A percentile compares a stretch with the other conserved stretches of the same genome.
These are phyloP conservation scores for Lachnellula suecica DNA, from an alignment of 2,329 filamentous ascomycete genomes.

Conservation along the genomic window DNA sequence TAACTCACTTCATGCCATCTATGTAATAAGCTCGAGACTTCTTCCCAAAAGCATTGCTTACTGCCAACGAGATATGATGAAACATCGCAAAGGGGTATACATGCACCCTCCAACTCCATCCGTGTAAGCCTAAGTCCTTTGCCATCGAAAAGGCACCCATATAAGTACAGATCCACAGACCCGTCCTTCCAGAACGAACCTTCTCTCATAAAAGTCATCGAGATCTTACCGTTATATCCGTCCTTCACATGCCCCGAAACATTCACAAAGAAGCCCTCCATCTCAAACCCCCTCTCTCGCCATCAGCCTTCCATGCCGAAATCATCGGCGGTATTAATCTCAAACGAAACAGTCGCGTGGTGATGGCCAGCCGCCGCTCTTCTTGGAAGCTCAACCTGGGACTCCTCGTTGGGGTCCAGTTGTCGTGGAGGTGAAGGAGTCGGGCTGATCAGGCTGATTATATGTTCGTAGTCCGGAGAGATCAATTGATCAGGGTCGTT, in stretches of 20 bases:
- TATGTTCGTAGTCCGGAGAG: neutral
- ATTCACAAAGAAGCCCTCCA: neutral
- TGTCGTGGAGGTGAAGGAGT: neutral
- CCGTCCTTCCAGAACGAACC: neutral
- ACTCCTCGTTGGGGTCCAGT: neutral
- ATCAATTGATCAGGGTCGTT: neutral
- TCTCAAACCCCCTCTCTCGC: neutral
- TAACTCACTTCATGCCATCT: too few relatives aligned
- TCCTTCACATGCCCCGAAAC: neutral
- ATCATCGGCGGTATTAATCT: neutral
- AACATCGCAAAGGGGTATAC: neutral
- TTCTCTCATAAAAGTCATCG: neutral
- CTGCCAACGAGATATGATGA: neutral
- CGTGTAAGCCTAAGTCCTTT: neutral
- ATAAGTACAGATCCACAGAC: too few relatives aligned
- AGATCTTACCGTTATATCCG: neutral
- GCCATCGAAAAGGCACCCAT: too few relatives aligned
- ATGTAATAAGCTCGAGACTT: too few relatives aligned
- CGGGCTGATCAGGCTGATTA: neutral
- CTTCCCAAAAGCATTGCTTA: neutral
- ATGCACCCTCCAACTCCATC: neutral
- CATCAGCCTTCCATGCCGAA: constrained; percentile 1
- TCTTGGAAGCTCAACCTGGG: neutral
- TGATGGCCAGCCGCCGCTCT: too few relatives aligned
- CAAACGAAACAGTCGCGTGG: too few relatives aligned